These are phyloP conservation scores for Pyricularia pennisetigena DNA, from an alignment of 2,329 filamentous ascomycete genomes.

Conservation along the genomic window DNA sequence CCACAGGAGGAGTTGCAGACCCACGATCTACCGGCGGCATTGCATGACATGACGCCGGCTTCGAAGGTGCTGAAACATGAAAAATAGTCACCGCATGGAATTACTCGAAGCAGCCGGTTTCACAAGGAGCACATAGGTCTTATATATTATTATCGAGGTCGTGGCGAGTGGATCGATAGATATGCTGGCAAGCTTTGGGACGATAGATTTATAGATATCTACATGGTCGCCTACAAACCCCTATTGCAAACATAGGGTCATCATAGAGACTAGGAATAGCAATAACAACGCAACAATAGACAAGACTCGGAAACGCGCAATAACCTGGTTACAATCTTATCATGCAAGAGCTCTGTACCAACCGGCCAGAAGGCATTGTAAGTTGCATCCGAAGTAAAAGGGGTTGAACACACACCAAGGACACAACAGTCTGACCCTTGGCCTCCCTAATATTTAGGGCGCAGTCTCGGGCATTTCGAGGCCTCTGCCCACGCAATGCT, in stretches of 20 bases:
- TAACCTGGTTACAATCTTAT: background rate
- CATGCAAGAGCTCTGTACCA: conserved; percentile 6
- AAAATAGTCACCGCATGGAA: background rate
- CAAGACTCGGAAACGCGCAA: background rate
- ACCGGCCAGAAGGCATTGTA: conserved; percentile 8
- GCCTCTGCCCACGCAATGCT: conserved; percentile 16
- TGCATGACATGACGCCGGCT: background rate
- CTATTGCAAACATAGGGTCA: background rate
- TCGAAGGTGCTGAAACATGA: background rate
- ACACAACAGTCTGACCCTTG: background rate
- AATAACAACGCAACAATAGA: background rate
- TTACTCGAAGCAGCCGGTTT: conserved; percentile 1
- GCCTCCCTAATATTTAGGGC: background rate
- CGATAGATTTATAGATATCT: background rate
- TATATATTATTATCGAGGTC: background rate
- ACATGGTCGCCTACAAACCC: background rate
- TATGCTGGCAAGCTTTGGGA: background rate
- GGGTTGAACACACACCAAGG: background rate
- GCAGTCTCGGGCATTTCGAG: conserved; percentile 6
- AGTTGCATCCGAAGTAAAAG: background rate
- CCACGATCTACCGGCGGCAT: background rate
- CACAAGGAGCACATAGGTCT: background rate
- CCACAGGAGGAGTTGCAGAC: background rate
- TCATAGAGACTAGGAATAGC: background rate
- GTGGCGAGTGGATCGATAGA: background rate